A percentile compares a stretch with the other conserved stretches of the same genome.
Conservation (phyloP, 257 asterid genomes). For the Eustoma russellianum region DNA sequence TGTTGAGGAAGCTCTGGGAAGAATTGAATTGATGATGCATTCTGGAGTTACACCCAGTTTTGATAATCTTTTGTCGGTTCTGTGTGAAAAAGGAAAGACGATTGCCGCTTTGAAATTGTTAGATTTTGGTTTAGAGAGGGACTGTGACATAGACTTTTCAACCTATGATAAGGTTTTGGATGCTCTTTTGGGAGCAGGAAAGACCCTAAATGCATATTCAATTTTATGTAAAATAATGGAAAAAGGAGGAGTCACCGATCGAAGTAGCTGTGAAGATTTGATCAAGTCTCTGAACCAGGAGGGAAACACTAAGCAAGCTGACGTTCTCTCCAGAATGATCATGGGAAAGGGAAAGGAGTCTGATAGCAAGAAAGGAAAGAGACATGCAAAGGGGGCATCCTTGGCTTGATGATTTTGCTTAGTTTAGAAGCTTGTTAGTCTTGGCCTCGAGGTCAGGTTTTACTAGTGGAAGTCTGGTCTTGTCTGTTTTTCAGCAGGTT, state of each 20-base stretch:
- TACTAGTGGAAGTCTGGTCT: no score
- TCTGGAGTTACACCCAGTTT: slow-evolving; percentile 56
- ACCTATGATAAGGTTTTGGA: slow-evolving; percentile 87
- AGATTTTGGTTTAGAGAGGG: slow-evolving; percentile 67
- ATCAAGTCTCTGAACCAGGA: slow-evolving; percentile 68
- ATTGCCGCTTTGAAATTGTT: slow-evolving; percentile 69
- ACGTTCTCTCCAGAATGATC: slow-evolving; percentile 63
- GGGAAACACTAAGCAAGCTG: slow-evolving; percentile 92
- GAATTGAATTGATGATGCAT: slow-evolving; percentile 71
- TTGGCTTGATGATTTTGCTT: slow-evolving; percentile 7
- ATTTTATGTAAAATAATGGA: slow-evolving; percentile 60
- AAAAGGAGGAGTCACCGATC: slow-evolving; percentile 62
- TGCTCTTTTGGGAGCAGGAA: slow-evolving; percentile 65
- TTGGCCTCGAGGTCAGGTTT: no score
- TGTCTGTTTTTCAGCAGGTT: no score
- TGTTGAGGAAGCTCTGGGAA: slow-evolving; percentile 87
- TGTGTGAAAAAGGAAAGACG: slow-evolving; percentile 72
- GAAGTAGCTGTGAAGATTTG: slow-evolving; percentile 57
- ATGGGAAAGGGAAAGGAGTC: slow-evolving; percentile 24
- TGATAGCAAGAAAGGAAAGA: slow-evolving; percentile 53
- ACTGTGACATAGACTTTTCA: slow-evolving; percentile 30
- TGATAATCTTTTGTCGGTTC: slow-evolving; percentile 41
- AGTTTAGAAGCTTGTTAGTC: background rate
- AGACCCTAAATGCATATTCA: slow-evolving; percentile 85
- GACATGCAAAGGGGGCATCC: slow-evolving; percentile 25